phyloP scores from a whole-genome alignment of 257 asterid species.

The Penstemon barbatus region DNA sequence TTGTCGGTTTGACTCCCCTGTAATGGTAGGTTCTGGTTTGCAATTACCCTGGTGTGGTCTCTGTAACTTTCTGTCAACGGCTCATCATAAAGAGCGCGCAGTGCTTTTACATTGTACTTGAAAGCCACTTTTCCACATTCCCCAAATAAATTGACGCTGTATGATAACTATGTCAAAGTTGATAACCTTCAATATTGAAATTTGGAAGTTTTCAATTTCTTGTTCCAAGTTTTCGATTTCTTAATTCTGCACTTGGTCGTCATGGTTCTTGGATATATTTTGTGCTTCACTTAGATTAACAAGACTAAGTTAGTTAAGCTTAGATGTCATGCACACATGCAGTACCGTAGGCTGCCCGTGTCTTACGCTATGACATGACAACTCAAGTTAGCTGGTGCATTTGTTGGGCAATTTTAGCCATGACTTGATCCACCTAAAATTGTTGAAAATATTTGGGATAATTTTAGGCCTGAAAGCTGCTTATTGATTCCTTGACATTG shows the following conservation, averaged over 20 bases:
- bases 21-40: slow-evolving; percentile 31
- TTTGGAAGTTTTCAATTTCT: slow-evolving; percentile 1
- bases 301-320: slow-evolving; percentile 7
- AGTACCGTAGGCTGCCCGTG: neutral
- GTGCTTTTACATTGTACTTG: slow-evolving; percentile 24
- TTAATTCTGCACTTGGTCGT: slow-evolving; percentile 6
- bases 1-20: slow-evolving; percentile 82
- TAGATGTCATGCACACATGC: neutral
- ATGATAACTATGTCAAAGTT: slow-evolving; percentile 9
- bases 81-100: slow-evolving; percentile 35
- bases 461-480: no score
- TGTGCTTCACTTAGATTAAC: slow-evolving; percentile 1
- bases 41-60: slow-evolving; percentile 16
- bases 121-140: slow-evolving; percentile 8
- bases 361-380: neutral
- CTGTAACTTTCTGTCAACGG: slow-evolving; percentile 17
- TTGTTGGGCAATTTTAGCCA: neutral
- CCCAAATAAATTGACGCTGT: slow-evolving; percentile 20
- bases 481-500: no score
- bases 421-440: no score
- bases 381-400: neutral
- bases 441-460: no score
- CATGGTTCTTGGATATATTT: neutral
- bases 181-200: neutral
- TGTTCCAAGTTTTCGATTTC: slow-evolving; percentile 8